phyloP scores from a whole-genome alignment of 176 grass and related monocot genomes.

The Bonia amplexicaulis region DNA sequence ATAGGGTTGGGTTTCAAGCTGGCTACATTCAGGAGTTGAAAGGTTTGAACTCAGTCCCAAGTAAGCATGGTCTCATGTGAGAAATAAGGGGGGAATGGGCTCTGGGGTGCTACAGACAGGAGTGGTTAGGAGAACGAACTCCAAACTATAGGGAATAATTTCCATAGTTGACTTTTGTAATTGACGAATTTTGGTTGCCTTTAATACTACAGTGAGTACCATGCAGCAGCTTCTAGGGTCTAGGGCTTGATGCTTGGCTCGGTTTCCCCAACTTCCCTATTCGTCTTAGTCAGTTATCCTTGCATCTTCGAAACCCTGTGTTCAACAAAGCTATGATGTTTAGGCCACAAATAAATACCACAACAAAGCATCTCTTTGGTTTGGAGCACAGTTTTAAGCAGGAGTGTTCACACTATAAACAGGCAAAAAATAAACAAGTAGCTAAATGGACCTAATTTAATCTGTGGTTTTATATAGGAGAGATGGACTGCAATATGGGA shows the following conservation, averaged over 20 bases:
- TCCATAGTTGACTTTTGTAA: neutral
- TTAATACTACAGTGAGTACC: neutral
- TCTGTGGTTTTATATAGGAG: slow-evolving; percentile 48
- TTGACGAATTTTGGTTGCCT: neutral
- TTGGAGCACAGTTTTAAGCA: neutral
- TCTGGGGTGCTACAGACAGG: neutral
- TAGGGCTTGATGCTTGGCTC: neutral
- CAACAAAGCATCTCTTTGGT: neutral
- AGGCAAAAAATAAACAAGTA: neutral
- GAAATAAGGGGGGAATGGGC: neutral
- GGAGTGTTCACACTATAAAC: neutral
- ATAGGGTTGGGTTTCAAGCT: neutral
- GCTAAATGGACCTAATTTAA: neutral
- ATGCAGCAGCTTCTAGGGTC: neutral
- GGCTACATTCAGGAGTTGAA: neutral
- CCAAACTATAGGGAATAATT: neutral
- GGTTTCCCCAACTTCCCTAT: neutral
- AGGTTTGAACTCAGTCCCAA: neutral
- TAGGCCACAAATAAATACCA: neutral
- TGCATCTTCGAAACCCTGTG: neutral
- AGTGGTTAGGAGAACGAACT: no score
- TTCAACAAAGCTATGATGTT: neutral
- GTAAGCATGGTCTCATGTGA: neutral
- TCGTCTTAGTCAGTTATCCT: neutral
- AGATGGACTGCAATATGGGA: slow-evolving; percentile 56